Evolutionary conservation across 2,329 filamentous ascomycete species (phyloP).

Genomic region (Exophiala calicioides): DNA sequence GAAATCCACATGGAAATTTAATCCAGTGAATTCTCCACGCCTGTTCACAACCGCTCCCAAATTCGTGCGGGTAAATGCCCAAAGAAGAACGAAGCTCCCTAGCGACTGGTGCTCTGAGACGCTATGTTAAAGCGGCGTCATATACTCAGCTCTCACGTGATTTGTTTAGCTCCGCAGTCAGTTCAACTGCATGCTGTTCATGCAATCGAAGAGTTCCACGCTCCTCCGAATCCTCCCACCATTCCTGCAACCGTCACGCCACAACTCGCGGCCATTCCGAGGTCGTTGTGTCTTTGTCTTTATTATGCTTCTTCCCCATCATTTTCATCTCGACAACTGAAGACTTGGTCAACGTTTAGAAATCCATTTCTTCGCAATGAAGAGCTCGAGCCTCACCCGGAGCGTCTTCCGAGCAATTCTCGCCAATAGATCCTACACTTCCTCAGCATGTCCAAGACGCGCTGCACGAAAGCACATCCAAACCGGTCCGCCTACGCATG

Average conservation of each 20-base stretch:
- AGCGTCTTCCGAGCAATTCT: slow-evolving; percentile 48
- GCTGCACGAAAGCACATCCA: slow-evolving; percentile 2
- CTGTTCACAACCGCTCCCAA: too few relatives aligned
- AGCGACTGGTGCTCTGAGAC: too few relatives aligned
- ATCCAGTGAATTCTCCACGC: too few relatives aligned
- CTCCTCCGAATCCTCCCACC: too few relatives aligned
- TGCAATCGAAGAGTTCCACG: too few relatives aligned
- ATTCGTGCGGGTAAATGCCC: too few relatives aligned
- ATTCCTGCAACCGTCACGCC: neutral
- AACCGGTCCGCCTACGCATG: slow-evolving; percentile 2
- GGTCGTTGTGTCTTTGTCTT: too few relatives aligned
- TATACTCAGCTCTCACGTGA: too few relatives aligned
- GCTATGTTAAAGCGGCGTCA: too few relatives aligned
- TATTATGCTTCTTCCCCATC: neutral
- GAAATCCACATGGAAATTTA: too few relatives aligned
- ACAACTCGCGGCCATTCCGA: neutral
- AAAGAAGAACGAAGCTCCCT: too few relatives aligned
- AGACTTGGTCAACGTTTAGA: neutral
- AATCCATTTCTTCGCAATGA: slow-evolving; percentile 36
- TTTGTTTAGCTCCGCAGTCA: slow-evolving; percentile 3
- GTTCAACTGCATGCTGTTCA: too few relatives aligned
- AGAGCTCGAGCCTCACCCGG: slow-evolving; percentile 44
- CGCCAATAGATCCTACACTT: slow-evolving; percentile 44
- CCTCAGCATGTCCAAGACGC: slow-evolving; percentile 19
- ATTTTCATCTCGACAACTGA: neutral